Base-by-base conservation (phyloP, 164 flowering plant species). In the Aristolochia contorta region DNA sequence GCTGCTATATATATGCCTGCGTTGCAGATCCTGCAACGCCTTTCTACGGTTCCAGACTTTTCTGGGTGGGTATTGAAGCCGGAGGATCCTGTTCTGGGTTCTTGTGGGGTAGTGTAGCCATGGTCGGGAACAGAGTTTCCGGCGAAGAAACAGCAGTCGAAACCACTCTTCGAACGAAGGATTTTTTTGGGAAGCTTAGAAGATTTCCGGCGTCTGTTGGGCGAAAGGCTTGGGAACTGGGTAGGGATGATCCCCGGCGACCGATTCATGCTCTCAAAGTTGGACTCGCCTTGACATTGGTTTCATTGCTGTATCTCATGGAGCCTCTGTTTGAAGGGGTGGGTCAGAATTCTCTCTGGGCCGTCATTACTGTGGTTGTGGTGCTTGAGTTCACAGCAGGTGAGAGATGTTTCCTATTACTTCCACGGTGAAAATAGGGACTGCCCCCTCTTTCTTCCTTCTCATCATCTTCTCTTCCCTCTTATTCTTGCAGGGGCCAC, bases 351-450 rank as follows among this genome's bases (percentile, higher is more conserved):
- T 86, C 93, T 8, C 81, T 90, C 25, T 93, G 99, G 97, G 99
- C 99, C 58, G 95, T 86, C 77, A 88, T 93, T 86, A 93, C 96
- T 61, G 97, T 93, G 0, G 97, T 88, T 16, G 88, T 93, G 37
- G 99, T 90, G 18, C 86, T 93, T 14, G 96, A 93, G 71, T 93
- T 86, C 75, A 85, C 99, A 49, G 99, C 91, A 62, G 97, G 97
- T 90, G 30, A 43, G 65, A 32, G 33, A 15, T 27, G 30, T 54
- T 19, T 13, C 22, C 22, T 16, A 5, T 49, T 18, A 6, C 19
- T 18, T 49, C 53, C 53, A 18, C 22, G 53, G 20, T 4, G 53
- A 49, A 18, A 18, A 18, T 49, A 6, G 19, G 53, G 19, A 49
- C 20, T 18, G 16, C 30, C 3, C 30, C 30, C 30, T 27, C 30